Evolutionary conservation across 345 rosid genomes (phyloP), one percentile per base, ranked within the genome.

Genomic region (Luvunga scandens): DNA sequence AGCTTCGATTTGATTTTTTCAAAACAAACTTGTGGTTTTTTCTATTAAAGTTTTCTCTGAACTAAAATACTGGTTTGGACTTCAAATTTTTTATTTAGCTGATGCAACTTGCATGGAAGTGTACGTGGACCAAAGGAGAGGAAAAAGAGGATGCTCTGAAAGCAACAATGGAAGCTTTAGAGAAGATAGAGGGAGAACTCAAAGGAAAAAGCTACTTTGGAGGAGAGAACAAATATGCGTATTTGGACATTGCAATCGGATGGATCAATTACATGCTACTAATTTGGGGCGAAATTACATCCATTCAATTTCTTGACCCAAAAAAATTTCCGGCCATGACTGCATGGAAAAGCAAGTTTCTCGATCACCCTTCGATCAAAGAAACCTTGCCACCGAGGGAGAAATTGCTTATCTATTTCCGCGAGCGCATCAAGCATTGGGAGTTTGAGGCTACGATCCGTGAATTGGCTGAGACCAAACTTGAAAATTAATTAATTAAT

Each of bases 211-310:
- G 34, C 42, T 76, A 31, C 62, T 82, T 75, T 59, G 83, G 81
- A 64, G 87, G 85, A 61, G 85, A 84, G 30, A 71, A 5, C 61
- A 77, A 42, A 42, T 42, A 85, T 60, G 88, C 88, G 39, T 85
- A 78, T 56, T 12, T 79, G 72, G 88, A 85, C 74, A 48, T 88
- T 31, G 80, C 67, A 5, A 0, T 77, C 18, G 88, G 84, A 9
- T 82, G 88, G 85, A 67, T 83, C 6, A 21, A 81, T n/a, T 39
- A 72, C 69, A 28, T 68, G 79, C 64, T 85, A 53, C 88, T 84
- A 19, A 71, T 80, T n/a, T 85, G 63, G 34, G 87, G 81, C 39
- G 85, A 87, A 78, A 50, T 79, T 13, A 82, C 82, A 57, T 71
- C 77, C 42, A 16, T 68, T 50, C 45, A 79, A 36, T 77, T 84